These are phyloP conservation scores for Podospora pseudopauciseta DNA, from an alignment of 495 filamentous ascomycete species.

Conservation along the genomic window DNA sequence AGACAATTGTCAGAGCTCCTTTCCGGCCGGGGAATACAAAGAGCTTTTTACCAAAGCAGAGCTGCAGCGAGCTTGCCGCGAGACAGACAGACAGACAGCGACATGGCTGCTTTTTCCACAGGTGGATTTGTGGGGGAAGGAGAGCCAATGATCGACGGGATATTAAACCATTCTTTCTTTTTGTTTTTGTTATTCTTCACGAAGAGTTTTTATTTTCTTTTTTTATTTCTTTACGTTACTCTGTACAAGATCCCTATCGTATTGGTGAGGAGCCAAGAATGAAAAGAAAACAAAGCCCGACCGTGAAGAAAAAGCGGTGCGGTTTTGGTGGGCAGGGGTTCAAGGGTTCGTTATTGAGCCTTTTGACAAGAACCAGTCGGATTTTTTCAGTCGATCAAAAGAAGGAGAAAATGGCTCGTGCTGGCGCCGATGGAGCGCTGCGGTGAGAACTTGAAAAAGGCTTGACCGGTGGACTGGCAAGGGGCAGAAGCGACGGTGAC, in stretches of 20 bases:
- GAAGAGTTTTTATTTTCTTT: not conserved
- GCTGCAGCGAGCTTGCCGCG: not conserved
- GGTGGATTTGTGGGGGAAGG: not conserved
- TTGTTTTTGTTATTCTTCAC: not conserved
- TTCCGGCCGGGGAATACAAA: not conserved
- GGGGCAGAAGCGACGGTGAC: not conserved
- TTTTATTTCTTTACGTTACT: not conserved
- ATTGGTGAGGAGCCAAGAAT: not conserved
- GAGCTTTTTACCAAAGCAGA: no score
- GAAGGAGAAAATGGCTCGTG: not conserved
- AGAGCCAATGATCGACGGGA: not conserved
- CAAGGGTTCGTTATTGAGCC: not conserved
- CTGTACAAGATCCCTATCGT: not conserved
- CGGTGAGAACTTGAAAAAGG: slow-evolving; percentile 2
- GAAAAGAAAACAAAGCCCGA: not conserved
- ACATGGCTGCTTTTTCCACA: not conserved
- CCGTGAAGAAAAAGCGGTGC: not conserved
- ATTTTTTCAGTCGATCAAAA: not conserved
- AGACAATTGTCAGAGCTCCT: not conserved
- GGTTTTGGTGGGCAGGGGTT: not conserved
- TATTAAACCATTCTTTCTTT: not conserved
- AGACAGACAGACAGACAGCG: not conserved
- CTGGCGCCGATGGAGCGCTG: not conserved
- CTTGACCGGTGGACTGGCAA: not conserved
- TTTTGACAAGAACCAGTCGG: not conserved